These are phyloP conservation scores for Pseudogymnoascus sp. DNA, from an alignment of 2,329 filamentous ascomycete genomes.

Conservation along the genomic window DNA sequence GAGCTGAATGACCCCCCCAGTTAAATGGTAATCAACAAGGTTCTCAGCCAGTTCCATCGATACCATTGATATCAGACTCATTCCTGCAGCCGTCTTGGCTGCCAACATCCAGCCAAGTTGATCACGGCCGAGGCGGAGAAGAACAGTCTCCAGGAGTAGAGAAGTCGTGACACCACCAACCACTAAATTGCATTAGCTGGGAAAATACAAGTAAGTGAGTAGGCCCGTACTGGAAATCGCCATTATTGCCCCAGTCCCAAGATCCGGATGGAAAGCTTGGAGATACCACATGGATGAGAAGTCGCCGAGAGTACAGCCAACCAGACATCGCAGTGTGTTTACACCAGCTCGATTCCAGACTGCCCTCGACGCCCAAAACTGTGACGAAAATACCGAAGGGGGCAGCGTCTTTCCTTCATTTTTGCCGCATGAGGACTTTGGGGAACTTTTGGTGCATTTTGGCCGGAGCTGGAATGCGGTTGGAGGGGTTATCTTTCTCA, in stretches of 20 bases:
- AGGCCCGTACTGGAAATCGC: slow-evolving; percentile 39
- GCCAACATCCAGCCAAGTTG: slow-evolving; percentile 39
- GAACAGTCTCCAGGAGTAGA: slow-evolving; percentile 43
- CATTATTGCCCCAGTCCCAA: slow-evolving; percentile 42
- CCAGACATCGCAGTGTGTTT: slow-evolving; percentile 48
- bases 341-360: slow-evolving; percentile 43
- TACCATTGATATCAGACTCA: slow-evolving; percentile 52
- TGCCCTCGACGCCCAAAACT: slow-evolving; percentile 29
- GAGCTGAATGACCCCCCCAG: slow-evolving; percentile 41
- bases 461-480: neutral
- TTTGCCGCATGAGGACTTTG: neutral
- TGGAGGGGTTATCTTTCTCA: neutral
- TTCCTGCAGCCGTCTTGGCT: slow-evolving; percentile 45
- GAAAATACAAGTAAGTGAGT: neutral
- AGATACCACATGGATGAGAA: slow-evolving; percentile 49
- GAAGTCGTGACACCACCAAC: slow-evolving; percentile 43
- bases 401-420: neutral
- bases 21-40: slow-evolving; percentile 46
- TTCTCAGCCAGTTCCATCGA: slow-evolving; percentile 51
- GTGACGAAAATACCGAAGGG: neutral
- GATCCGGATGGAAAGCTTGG: slow-evolving; percentile 38
- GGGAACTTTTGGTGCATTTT: neutral
- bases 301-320: slow-evolving; percentile 48
- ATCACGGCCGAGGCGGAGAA: slow-evolving; percentile 42
- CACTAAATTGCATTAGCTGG: slow-evolving; percentile 33